Base-by-base conservation (phyloP, 805 yeast genomes). In the Myxozyma lipomycoides region DNA sequence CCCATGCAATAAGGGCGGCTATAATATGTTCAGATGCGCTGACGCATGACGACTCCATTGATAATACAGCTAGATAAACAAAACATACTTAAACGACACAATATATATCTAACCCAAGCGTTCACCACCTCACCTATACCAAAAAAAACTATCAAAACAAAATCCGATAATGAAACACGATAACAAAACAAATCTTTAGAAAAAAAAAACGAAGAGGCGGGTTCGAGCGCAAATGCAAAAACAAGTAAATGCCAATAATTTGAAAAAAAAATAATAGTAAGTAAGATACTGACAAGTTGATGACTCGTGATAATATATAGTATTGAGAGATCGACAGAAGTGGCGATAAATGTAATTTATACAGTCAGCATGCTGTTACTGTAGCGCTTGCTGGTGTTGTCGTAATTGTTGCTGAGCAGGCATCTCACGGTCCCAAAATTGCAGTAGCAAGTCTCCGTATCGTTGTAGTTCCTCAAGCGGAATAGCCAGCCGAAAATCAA, bases 381-480 rank as follows among this genome's bases (percentile, higher is more conserved):
- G 32, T 7, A 9, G 12, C 12, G 32, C 12, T 15, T 35, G 38
- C 38, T 35, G 38, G 7, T 35, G 38, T 21, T 15, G 6, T 7
- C 6, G 38, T 15, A n/a, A 21, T 15, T 40, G 12, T n/a, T 40
- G 43, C 5, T 10, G 34, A 40, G 34, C 26, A 7, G 32, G 36
- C 17, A 15, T 10, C 32, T 53, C 58, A 28, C 88, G 69, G 62
- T 78, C 79, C 93, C 96, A 88, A 67, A 88, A 91, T 67, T 85
- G 80, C 63, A 86, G 72, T 62, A 91, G 73, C 49, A 90, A 73
- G 66, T 88, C 95, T 9, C 95, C 96, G 67, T 91, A 91, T 59
- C 84, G 76, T 63, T 89, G 95, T 62, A 91, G 74, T 66, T 93
- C 98, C 64, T 90, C 96, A 12, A 86, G 83, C 30, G 87, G 83